Base-by-base conservation (phyloP, 31 red algal species). In the Asparagopsis taxiformis region DNA sequence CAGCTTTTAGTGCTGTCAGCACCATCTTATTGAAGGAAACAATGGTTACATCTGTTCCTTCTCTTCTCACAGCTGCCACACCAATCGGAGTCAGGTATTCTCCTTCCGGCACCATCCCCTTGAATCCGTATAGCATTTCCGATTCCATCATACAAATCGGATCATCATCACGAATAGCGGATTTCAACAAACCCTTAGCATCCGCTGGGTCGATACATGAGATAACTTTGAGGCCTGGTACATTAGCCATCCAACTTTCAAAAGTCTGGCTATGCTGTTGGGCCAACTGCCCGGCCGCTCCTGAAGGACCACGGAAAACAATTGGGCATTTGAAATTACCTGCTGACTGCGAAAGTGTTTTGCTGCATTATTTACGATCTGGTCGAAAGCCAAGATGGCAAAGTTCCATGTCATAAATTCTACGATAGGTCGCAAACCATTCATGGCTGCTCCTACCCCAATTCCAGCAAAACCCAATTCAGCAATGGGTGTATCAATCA, bases 401-500 rank as follows among this genome's bases (percentile, higher is more conserved):
- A 93, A 93, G 65, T 86, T 93, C 38, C 72, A 87, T 4, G 64
- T 93, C 90, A 93, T 93, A 33, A 86, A 86, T 88, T 93, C 90
- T 37, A 75, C 70, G 33, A 93, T 49, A 51, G 90, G 90, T 41
- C 87, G 58, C 50, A 93, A 32, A 32, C 87, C 89, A 13, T 36
- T 68, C 26, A 93, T 91, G 3, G 90, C 85, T 26, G 90, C 86
- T 17, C 90, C 90, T 39, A 86, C 52, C 28, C 53, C 90, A 20
- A 93, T 57, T 24, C 90, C 90, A n/a, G 79, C 65, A 77, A 93
- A 91, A 54, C 87, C 79, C 50, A 37, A 39, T 80, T 93, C 90
- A 9, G 90, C 72, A 51, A 93, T 93, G 16, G 90, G 90, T 23
- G 90, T 93, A 60, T 93, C 90, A 33, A 93, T 39, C 52, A 93